Evolutionary conservation across 2,329 filamentous ascomycete genomes (phyloP), one percentile per base, ranked within the genome.

Genomic region (Penicillium sp.): DNA sequence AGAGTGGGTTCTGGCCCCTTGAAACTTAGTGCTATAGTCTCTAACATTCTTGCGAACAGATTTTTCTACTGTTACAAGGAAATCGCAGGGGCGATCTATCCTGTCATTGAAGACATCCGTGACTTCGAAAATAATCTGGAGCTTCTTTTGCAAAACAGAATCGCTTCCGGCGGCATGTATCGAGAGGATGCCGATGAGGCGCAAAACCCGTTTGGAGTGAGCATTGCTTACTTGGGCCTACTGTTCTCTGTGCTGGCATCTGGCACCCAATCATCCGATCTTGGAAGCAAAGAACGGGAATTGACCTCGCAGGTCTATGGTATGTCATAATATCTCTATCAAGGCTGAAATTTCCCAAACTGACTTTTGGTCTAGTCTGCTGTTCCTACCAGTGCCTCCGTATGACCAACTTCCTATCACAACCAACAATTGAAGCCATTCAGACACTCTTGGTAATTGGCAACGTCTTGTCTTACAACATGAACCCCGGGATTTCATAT

Each of bases 401-500:
- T 18, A 83, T 85, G 70, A 84, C 82, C 23, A 87, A 87, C 60
- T 87, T 86, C 66, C 67, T 87, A 7, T 86, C 84, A 0, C 81
- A 85, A 55, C 81, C 84, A 26, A 83, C 80, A 4, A 72, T 86
- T 33, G 82, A 86, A 58, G 84, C 81, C 41, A 85, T 87, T 35
- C 83, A 87, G 65, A 84, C 83, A 0, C 75, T 86, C 22, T 70
- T 86, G 3, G 82, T 86, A 12, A 83, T 87, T 27, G 82, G 83
- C 47, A 85, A 86, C 62, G 84, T 84, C 23, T 75, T 85, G 27
- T 83, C 82, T 1, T 84, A 85, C 65, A 85, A 84, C 59, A 85
- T 85, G 82, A 87, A 86, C 56, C 84, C 84, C 8, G 84, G 84
- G 2, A 84, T 85, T 18, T 82, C 84, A 4, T 87, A 85, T 76